Percentiles rank a stretch among this genome's conserved stretches.
Conservation (phyloP, 2,329 filamentous ascomycete species). For the Arthrinium phaeospermum region DNA sequence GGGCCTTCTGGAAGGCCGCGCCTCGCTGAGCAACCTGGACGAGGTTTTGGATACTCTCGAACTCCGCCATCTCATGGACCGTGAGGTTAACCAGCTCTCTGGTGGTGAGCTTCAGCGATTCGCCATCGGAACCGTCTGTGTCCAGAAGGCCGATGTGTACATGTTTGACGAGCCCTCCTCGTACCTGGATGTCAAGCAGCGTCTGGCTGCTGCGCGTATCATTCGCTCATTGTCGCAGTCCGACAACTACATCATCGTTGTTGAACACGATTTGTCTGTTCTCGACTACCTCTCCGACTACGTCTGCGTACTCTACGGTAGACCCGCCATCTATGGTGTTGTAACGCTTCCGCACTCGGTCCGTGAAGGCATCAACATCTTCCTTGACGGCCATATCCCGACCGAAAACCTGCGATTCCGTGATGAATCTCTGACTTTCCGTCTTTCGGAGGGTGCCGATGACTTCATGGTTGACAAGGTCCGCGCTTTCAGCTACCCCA, state of each 20-base stretch:
- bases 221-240: conserved; percentile 89
- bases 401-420: conserved; percentile 99
- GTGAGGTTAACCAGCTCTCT: conserved; percentile 88
- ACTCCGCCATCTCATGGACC: conserved; percentile 86
- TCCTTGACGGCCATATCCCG: conserved; percentile 96
- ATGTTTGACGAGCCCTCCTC: conserved; percentile 99
- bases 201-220: conserved; percentile 87
- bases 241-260: conserved; percentile 96
- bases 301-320: conserved; percentile 95
- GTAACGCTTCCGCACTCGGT: conserved; percentile 95
- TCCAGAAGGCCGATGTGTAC: conserved; percentile 96
- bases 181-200: conserved; percentile 99
- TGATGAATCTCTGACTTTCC: conserved; percentile 95
- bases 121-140: conserved; percentile 93
- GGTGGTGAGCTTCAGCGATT: conserved; percentile 99
- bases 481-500: conserved; percentile 85
- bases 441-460: conserved; percentile 86
- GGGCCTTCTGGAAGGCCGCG: conserved; percentile 76
- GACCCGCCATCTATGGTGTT: conserved; percentile 95
- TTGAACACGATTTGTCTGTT: conserved; percentile 98
- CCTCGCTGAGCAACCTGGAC: conserved; percentile 79
- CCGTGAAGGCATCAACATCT: conserved; percentile 99
- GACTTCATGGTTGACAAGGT: conserved; percentile 86
- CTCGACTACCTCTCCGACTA: conserved; percentile 99
- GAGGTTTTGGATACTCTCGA: conserved; percentile 86